These are phyloP conservation scores for Amylocystis lapponica DNA, from an alignment of 768 basidiomycete species.

Conservation along the genomic window DNA sequence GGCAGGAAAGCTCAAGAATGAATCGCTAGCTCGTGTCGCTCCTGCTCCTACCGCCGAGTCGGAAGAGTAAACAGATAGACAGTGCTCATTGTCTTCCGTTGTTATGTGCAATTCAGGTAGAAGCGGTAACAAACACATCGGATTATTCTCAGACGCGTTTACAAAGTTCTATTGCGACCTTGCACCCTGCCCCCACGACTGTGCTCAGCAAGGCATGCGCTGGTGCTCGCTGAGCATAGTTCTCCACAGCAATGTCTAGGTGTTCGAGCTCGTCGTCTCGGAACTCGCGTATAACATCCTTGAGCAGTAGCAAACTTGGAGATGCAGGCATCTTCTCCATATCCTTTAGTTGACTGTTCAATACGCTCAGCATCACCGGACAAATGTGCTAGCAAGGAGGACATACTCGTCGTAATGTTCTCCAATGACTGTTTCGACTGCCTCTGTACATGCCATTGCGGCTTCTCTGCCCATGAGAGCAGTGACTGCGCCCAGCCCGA, in stretches of 20 bases:
- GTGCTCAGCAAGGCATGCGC: conserved; percentile 88
- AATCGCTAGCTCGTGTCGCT: conserved; percentile 28
- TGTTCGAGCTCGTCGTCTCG: conserved; percentile 95
- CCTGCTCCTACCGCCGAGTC: conserved; percentile 10
- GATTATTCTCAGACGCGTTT: conserved; percentile 52
- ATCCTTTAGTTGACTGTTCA: conserved; percentile 71
- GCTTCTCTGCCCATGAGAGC: conserved; percentile 88
- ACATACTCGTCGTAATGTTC: conserved; percentile 98
- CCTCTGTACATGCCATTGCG: conserved; percentile 98
- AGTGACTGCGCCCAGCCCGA: conserved; percentile 78
- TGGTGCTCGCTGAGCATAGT: conserved; percentile 85
- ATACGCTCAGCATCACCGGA: background rate
- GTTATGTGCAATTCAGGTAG: too few species aligned
- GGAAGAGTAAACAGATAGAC: conserved; percentile 19
- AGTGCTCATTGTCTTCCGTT: too few species aligned
- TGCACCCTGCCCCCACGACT: conserved; percentile 80
- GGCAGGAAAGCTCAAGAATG: conserved; percentile 44
- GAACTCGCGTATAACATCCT: conserved; percentile 72
- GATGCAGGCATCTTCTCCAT: conserved; percentile 55
- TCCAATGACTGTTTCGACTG: conserved; percentile 95
- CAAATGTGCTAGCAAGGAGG: background rate
- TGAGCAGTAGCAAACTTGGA: conserved; percentile 71
- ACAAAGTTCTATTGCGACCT: conserved; percentile 84
- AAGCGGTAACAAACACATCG: too few species aligned
- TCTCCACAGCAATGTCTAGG: conserved; percentile 82